phyloP scores from a whole-genome alignment of 164 flowering plant species.

The Taxillus chinensis region DNA sequence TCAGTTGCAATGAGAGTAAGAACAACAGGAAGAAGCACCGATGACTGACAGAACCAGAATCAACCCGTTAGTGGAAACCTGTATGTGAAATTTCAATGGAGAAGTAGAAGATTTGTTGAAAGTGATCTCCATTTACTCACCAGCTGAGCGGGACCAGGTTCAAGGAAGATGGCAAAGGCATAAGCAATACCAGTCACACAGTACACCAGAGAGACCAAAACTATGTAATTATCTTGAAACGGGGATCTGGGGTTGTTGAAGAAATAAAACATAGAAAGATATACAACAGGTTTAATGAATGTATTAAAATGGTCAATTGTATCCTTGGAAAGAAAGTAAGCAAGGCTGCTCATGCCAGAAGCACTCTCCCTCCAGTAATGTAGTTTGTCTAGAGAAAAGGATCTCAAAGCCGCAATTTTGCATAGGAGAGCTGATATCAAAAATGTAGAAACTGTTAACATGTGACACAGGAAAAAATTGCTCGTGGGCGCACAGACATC shows the following conservation, averaged over 20 bases:
- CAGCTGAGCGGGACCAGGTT: slow-evolving; percentile 87
- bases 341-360: slow-evolving; percentile 85
- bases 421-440: slow-evolving; percentile 67
- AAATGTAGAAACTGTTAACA: not conserved
- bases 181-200: slow-evolving; percentile 97
- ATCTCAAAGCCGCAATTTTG: slow-evolving; percentile 83
- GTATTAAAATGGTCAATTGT: slow-evolving; percentile 81
- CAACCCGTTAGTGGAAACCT: not conserved
- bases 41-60: slow-evolving; percentile 56
- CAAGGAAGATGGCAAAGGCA: slow-evolving; percentile 61
- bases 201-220: slow-evolving; percentile 79
- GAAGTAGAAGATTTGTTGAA: not conserved
- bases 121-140: slow-evolving; percentile 24
- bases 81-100: not conserved
- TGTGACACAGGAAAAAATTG: not conserved
- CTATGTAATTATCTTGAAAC: slow-evolving; percentile 59
- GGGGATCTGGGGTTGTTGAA: slow-evolving; percentile 94
- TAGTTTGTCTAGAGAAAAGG: slow-evolving; percentile 80
- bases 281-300: slow-evolving; percentile 74
- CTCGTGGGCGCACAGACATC: too few relatives aligned
- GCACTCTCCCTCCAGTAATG: slow-evolving; percentile 86
- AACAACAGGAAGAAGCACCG: slow-evolving; percentile 91
- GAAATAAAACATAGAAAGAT: slow-evolving; percentile 97
- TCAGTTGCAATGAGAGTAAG: slow-evolving; percentile 78
- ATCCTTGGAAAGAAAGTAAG: slow-evolving; percentile 83